These are phyloP conservation scores for Zasmidium citrigriseum DNA, from an alignment of 2,329 filamentous ascomycete genomes.

Conservation along the genomic window DNA sequence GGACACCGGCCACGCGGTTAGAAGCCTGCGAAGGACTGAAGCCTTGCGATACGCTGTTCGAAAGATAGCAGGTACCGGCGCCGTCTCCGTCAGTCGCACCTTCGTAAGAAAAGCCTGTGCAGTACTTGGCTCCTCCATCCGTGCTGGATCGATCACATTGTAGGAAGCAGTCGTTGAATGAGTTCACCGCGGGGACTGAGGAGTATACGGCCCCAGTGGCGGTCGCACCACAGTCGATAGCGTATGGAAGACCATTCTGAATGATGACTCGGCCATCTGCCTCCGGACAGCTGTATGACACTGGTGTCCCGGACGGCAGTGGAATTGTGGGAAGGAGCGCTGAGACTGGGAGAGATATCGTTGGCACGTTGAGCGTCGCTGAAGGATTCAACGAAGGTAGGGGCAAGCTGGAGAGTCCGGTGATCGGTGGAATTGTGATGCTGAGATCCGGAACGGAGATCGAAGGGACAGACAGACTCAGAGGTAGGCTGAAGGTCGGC, in stretches of 20 bases:
- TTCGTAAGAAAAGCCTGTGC: constrained; percentile 26
- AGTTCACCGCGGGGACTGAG: constrained; percentile 6
- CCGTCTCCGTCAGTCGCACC: constrained; percentile 18
- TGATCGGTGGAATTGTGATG: neutral
- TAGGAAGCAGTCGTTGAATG: constrained; percentile 28
- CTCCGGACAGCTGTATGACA: constrained; percentile 19
- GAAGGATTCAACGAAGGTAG: neutral
- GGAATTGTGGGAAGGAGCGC: neutral
- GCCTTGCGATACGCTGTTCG: constrained; percentile 20
- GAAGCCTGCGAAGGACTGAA: constrained; percentile 1
- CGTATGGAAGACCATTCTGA: constrained; percentile 24
- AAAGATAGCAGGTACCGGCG: constrained; percentile 25
- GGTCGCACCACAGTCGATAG: constrained; percentile 21
- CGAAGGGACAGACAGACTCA: neutral
- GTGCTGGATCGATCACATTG: constrained; percentile 22
- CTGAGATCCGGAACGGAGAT: neutral
- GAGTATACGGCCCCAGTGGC: constrained; percentile 19
- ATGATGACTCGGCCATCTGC: constrained; percentile 20
- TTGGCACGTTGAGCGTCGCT: neutral
- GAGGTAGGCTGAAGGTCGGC: neutral
- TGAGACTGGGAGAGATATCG: constrained; percentile 2
- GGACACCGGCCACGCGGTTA: constrained; percentile 8
- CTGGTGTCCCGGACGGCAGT: constrained; percentile 15
- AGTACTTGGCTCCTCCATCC: constrained; percentile 20
- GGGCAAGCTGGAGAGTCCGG: neutral